A percentile compares a stretch with the other conserved stretches of the same genome.
Evolutionary conservation across 495 filamentous ascomycete species (phyloP).

Genomic region (Corynascus novoguineensis): DNA sequence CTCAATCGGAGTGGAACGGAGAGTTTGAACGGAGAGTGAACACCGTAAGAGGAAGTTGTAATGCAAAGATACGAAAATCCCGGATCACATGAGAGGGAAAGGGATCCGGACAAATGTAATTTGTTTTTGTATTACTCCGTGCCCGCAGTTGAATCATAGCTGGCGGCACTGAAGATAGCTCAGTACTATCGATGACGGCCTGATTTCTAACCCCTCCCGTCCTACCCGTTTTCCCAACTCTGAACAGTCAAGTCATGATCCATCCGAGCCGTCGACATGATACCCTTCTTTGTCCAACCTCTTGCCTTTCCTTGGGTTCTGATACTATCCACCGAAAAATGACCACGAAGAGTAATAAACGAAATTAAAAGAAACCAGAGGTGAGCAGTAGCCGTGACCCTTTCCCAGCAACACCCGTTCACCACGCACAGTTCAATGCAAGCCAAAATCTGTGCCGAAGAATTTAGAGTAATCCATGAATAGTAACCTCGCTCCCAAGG

Average conservation of each 20-base stretch:
- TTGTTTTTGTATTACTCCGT: constrained; percentile 7
- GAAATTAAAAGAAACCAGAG: constrained; percentile 4
- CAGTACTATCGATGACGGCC: constrained; percentile 12
- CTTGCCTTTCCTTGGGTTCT: constrained; percentile 1
- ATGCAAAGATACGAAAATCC: no score
- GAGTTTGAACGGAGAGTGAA: no score
- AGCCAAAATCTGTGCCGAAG: neutral
- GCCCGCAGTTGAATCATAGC: neutral
- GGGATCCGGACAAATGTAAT: no score
- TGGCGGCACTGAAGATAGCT: constrained; percentile 3
- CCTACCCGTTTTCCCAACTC: constrained; percentile 13
- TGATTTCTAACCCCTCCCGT: constrained; percentile 12
- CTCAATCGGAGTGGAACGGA: no score
- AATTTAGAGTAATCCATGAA: constrained; percentile 2
- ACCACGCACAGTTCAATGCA: constrained; percentile 4
- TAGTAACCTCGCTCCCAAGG: constrained; percentile 4
- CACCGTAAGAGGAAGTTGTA: no score
- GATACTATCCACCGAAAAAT: neutral
- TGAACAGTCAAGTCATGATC: constrained; percentile 8
- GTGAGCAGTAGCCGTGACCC: neutral
- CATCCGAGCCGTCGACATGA: constrained; percentile 1
- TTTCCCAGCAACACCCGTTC: neutral
- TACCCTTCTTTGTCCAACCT: constrained; percentile 6
- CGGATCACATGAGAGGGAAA: no score
- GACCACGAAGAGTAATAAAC: constrained; percentile 4